Base-by-base conservation (phyloP, 2,329 filamentous ascomycete genomes). In the Furcasterigmium furcatum region DNA sequence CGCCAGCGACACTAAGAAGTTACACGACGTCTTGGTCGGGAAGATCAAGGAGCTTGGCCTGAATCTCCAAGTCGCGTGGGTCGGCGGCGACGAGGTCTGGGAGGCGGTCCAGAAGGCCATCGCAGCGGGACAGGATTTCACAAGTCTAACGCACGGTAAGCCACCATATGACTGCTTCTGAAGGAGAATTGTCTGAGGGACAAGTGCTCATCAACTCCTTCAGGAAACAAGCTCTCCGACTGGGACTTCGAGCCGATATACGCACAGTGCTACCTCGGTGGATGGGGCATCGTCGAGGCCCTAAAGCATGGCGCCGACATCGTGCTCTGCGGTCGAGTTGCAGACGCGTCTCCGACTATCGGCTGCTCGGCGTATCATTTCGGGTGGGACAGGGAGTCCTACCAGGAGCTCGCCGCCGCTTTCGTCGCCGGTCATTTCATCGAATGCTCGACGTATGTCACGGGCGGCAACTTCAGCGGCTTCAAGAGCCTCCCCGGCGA, bases 351-450 rank as follows among this genome's bases (percentile, higher is more conserved):
- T 8, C 71, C 71, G 0, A 74, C 77, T 1, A 75, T 79, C 21
- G 76, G 68, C 0, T 72, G 72, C 1, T 73, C 76, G 0, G 73
- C 71, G 61, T 78, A 65, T 52, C 79, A 76, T 72, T 65, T 77
- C 47, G 58, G 61, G 0, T 80, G 76, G 76, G 46, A 47, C 0
- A 64, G 67, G 16, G 62, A 58, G 0, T 63, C 71, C 36, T 76
- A 70, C 43, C 64, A 78, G 46, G 51, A 61, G 22, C 67, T 79
- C 5, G 75, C 74, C 1, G 67, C 70, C 0, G 60, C 70, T 0
- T 53, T 77, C 2, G 61, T 77, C 16, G 72, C 70, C 1, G 73
- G 72, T 1, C 72, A 77, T 57, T 55, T 76, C 14, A 75, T 76
- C 44, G 73, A 77, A 51, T 77, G 73, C 54, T 71, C 68, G 4